Percentiles rank a stretch among this genome's conserved stretches.
Conservation (phyloP, 495 filamentous ascomycete species). For the Talaromyces ruber region DNA sequence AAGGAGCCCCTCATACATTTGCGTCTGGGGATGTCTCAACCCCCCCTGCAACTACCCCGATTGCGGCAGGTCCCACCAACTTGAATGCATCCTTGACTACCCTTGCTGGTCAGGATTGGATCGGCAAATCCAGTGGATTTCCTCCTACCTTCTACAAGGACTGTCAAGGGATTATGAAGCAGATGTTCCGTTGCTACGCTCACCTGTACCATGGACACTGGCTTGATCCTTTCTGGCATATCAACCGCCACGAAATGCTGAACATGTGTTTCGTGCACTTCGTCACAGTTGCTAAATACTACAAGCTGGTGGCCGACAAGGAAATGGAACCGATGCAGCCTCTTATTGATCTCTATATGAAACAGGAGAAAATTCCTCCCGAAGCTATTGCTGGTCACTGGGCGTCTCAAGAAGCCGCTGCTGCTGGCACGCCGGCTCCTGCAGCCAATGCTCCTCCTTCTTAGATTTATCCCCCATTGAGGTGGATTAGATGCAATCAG, state of each 20-base stretch:
- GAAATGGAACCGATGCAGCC: slow-evolving; percentile 93
- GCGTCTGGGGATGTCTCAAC: slow-evolving; percentile 52
- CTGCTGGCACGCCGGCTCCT: slow-evolving; percentile 9
- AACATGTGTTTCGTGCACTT: slow-evolving; percentile 97
- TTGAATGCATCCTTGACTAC: slow-evolving; percentile 35
- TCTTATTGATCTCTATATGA: slow-evolving; percentile 80
- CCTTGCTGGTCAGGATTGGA: slow-evolving; percentile 56
- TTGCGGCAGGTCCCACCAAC: slow-evolving; percentile 38
- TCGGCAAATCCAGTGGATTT: slow-evolving; percentile 83
- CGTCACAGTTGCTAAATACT: slow-evolving; percentile 76
- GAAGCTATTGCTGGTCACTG: slow-evolving; percentile 47
- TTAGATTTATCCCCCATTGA: neutral
- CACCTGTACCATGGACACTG: slow-evolving; percentile 85
- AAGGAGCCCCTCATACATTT: slow-evolving; percentile 44
- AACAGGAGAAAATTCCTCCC: slow-evolving; percentile 71
- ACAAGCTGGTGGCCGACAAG: slow-evolving; percentile 70
- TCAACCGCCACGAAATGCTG: slow-evolving; percentile 73
- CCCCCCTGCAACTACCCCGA: slow-evolving; percentile 41
- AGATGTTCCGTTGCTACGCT: slow-evolving; percentile 95
- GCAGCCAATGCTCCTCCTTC: neutral
- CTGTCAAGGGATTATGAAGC: slow-evolving; percentile 83
- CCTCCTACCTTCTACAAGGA: slow-evolving; percentile 78
- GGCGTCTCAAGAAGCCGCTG: slow-evolving; percentile 30
- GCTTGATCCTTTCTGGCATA: slow-evolving; percentile 72
- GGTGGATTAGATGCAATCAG: neutral